Percentiles rank a stretch among this genome's conserved stretches.
These are phyloP conservation scores for Sporisorium scitamineum DNA, from an alignment of 1,284 basidiomycete genomes.

Conservation along the genomic window DNA sequence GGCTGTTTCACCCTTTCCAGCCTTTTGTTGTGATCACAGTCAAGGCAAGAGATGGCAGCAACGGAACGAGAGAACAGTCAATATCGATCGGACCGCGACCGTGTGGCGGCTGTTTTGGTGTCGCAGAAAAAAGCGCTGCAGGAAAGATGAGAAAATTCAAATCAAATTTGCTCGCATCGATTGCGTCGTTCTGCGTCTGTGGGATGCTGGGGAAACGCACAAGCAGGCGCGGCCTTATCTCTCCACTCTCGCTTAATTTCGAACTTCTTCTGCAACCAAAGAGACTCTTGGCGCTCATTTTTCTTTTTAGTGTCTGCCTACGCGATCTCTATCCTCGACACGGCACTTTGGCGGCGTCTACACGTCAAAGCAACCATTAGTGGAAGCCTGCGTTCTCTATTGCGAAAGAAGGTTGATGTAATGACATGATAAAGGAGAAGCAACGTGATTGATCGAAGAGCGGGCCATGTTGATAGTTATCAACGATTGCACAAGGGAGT, in stretches of 20 bases:
- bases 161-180: slow-evolving; percentile 4
- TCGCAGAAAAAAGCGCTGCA: neutral
- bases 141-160: neutral
- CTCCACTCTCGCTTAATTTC: neutral
- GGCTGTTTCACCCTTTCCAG: no score
- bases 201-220: neutral
- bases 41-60: no score
- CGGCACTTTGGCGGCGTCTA: neutral
- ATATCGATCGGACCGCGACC: neutral
- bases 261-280: neutral
- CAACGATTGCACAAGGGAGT: no score
- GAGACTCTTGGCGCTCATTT: neutral
- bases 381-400: neutral
- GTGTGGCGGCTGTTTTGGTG: neutral
- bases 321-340: neutral
- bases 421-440: no score
- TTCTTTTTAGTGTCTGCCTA: neutral
- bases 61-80: neutral
- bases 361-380: neutral
- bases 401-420: no score
- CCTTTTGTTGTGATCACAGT: neutral
- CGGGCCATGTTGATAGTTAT: no score
- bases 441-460: no score
- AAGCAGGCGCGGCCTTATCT: neutral
- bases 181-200: slow-evolving; percentile 11